phyloP scores from a whole-genome alignment of 164 flowering plant genomes.

The Hamamelis virginiana region DNA sequence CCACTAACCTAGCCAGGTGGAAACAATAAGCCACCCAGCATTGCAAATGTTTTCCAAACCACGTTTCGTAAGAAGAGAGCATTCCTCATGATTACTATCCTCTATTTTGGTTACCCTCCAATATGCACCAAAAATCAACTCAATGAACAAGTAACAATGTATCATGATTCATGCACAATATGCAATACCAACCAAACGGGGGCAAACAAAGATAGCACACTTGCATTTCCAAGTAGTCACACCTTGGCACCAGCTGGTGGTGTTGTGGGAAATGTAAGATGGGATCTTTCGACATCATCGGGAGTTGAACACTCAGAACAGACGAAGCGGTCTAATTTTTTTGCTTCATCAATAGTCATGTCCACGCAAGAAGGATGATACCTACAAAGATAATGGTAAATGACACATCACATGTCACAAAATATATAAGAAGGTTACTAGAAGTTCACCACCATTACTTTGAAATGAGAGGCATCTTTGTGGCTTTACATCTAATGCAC shows the following conservation, averaged over 20 bases:
- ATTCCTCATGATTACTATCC: neutral
- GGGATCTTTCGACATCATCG: constrained; percentile 48
- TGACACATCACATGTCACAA: too few species aligned
- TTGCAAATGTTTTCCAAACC: too few species aligned
- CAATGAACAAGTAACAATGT: too few species aligned
- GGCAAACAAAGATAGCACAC: neutral
- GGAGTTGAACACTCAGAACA: constrained; percentile 67
- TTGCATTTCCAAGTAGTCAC: constrained; percentile 2
- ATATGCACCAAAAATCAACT: neutral
- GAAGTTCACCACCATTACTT: neutral
- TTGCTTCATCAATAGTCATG: constrained; percentile 68
- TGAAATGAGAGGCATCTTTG: neutral
- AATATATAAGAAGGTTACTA: neutral
- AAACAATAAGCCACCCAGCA: neutral
- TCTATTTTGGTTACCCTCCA: neutral
- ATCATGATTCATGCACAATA: neutral
- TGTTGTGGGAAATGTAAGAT: constrained; percentile 41
- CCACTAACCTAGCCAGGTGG: neutral
- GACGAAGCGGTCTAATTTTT: constrained; percentile 54
- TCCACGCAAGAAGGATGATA: constrained; percentile 81
- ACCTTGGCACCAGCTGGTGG: constrained; percentile 52
- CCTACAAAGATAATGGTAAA: constrained; percentile 32
- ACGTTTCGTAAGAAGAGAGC: neutral
- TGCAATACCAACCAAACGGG: neutral
- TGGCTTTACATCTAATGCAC: neutral